These are phyloP conservation scores for Lantana camara DNA, from an alignment of 257 asterid species.

Conservation along the genomic window DNA sequence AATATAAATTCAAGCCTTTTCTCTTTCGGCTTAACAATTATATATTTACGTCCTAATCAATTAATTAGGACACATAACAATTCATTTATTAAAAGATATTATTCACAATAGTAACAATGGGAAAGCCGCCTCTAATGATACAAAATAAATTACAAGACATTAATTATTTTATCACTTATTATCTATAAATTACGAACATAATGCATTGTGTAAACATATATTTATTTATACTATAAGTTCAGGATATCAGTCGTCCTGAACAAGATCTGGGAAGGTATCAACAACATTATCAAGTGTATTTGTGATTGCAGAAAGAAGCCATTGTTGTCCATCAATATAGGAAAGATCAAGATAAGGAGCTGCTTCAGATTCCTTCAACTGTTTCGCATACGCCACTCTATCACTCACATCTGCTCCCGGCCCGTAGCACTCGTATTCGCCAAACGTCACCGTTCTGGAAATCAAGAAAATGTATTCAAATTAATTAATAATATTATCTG, in stretches of 20 bases:
- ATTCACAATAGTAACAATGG: too few species aligned
- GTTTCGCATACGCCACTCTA: constrained; percentile 63
- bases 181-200: too few species aligned
- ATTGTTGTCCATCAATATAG: constrained; percentile 68
- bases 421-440: constrained; percentile 72
- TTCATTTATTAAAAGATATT: too few species aligned
- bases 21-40: too few species aligned
- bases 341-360: constrained; percentile 54
- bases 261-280: neutral
- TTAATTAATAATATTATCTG: neutral
- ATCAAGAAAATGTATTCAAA: neutral
- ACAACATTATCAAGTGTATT: neutral
- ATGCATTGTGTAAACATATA: too few species aligned
- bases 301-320: constrained; percentile 46
- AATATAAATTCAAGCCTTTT: neutral
- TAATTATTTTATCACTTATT: too few species aligned
- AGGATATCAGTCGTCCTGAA: neutral
- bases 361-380: constrained; percentile 61
- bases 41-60: too few species aligned
- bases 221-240: neutral
- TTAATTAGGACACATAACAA: too few species aligned
- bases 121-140: too few species aligned
- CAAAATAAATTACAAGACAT: too few species aligned
- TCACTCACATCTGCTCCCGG: constrained; percentile 53
- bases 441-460: constrained; percentile 70